Evolutionary conservation across 306 rosid species (phyloP), one percentile per base, ranked within the genome.

Genomic region (Begonia peltatifolia): DNA sequence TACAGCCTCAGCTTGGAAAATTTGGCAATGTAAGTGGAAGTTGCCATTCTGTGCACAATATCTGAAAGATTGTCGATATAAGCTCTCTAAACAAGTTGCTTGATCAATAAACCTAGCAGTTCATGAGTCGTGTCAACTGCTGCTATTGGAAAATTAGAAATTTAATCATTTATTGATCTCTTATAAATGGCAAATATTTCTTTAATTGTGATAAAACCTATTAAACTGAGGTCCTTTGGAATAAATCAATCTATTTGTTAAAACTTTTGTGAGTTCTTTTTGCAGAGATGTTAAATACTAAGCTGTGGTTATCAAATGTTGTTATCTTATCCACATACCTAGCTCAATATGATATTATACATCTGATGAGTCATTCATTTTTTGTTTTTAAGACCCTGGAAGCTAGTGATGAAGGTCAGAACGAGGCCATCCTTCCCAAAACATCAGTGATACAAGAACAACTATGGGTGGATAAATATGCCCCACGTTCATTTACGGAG

Each of bases 401-500:
- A 75, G 85, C 85, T 65, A 76, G 85, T 71, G 68, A 77, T 8
- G 79, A 71, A 50, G 57, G 58, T 54, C 87, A 72, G 70, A 58
- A 63, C 72, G 81, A 68, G 55, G 46, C 15, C 6, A 73, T 76
- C 52, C 75, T 63, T 69, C 71, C 82, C 54, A 84, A 76, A 78
- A 68, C 65, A 49, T 71, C 62, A 66, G 58, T 50, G 44, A 56
- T 74, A 62, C 82, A 63, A 22, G 94, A 78, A 69, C 61, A 68
- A 65, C 95, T 90, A 60, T 85, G 97, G 97, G 95, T 90, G n/a
- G 97, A 90, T 63, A 80, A 90, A 69, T 90, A 90, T 65, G 79
- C 95, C 41, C 97, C 95, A 5, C 76, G 64, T 49, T 85, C 95
- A 12, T 90, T 90, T 63, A 76, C 84, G 11, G 97, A 85, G 75